Conservation (phyloP, 2,329 filamentous ascomycete genomes). For the Colletotrichum eleusines region DNA sequence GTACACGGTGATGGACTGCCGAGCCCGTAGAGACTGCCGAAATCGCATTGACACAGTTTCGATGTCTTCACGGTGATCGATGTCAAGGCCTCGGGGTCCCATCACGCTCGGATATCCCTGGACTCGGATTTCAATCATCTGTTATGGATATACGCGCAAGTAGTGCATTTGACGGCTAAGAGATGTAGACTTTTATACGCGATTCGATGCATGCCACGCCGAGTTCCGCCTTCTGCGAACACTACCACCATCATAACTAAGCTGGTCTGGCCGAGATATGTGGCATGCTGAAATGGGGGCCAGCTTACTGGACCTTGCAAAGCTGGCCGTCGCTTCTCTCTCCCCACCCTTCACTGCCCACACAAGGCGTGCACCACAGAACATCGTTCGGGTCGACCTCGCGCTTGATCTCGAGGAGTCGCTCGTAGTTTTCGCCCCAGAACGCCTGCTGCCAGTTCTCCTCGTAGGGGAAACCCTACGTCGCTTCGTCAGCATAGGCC, state of each 20-base stretch:
- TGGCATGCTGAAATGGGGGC: neutral
- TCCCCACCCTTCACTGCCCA: constrained; percentile 36
- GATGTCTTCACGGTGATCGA: neutral
- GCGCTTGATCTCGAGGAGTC: constrained; percentile 31
- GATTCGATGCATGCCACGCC: neutral
- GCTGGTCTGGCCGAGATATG: neutral
- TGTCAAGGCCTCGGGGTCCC: neutral
- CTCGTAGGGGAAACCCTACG: constrained; percentile 34
- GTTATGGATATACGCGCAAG: neutral
- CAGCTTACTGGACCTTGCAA: constrained; percentile 6
- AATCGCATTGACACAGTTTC: too few relatives aligned
- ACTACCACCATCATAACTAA: neutral
- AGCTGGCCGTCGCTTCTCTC: constrained; percentile 15
- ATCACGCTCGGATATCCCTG: neutral
- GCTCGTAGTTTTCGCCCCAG: constrained; percentile 40
- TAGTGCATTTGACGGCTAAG: too few relatives aligned
- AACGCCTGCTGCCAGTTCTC: constrained; percentile 39
- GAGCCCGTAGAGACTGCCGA: too few relatives aligned
- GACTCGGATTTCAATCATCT: neutral
- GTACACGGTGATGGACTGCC: too few relatives aligned
- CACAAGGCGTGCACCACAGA: constrained; percentile 35
- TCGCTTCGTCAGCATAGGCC: neutral
- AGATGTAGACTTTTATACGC: neutral
- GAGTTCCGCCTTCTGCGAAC: neutral
- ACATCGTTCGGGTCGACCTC: constrained; percentile 31